Percentiles rank a stretch among this genome's conserved stretches.
phyloP scores from a whole-genome alignment of 208 protist species.

The Acanthamoeba triangularis region DNA sequence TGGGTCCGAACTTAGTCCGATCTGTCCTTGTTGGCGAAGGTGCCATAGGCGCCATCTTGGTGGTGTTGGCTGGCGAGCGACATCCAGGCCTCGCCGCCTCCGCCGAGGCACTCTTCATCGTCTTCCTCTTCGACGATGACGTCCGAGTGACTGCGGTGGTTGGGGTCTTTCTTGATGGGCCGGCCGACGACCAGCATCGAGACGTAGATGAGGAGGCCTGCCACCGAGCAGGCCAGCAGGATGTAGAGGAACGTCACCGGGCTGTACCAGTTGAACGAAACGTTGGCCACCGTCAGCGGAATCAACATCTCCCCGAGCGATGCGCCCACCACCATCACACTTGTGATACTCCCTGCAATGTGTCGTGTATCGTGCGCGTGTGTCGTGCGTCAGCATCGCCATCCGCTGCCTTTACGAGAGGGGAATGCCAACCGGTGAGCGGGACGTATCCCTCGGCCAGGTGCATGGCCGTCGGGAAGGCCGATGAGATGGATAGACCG shows the following conservation, averaged over 20 bases:
- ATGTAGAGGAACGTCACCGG: constrained; percentile 43
- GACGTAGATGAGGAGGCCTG: constrained; percentile 21
- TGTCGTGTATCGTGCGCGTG: neutral
- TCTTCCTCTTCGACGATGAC: neutral
- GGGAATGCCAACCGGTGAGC: constrained; percentile 9
- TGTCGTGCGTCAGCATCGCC: neutral
- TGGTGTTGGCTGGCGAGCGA: neutral
- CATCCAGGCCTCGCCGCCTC: constrained; percentile 22
- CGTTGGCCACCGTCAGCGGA: constrained; percentile 45
- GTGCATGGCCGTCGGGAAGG: constrained; percentile 56
- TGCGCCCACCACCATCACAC: constrained; percentile 64
- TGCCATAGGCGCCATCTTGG: neutral
- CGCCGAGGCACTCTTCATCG: neutral
- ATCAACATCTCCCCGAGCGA: constrained; percentile 69
- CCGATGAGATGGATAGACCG: constrained; percentile 56
- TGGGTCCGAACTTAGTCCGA: no score
- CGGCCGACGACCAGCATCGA: constrained; percentile 19
- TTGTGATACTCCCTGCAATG: constrained; percentile 8
- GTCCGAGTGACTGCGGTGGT: neutral
- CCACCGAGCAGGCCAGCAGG: constrained; percentile 35
- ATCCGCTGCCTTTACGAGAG: neutral
- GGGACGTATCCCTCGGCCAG: constrained; percentile 50
- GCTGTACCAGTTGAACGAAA: constrained; percentile 48
- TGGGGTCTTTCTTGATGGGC: constrained; percentile 29
- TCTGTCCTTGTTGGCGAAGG: neutral